Base-by-base conservation (phyloP, 1,284 basidiomycete species). In the Vanrija humicola region DNA sequence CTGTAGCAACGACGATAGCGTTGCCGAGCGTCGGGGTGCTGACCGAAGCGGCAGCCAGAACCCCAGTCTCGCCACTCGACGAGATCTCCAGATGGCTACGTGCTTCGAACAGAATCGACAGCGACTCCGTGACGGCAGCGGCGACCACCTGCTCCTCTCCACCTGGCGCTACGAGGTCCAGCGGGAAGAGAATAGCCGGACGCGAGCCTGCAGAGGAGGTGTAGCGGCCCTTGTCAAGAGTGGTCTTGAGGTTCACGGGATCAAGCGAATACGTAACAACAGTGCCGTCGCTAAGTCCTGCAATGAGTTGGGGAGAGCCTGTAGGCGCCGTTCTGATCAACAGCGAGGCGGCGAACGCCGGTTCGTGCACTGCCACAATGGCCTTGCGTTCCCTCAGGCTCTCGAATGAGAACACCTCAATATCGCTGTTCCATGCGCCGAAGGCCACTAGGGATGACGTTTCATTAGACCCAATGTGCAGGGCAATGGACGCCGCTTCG, bases 201-300 rank as follows among this genome's bases (percentile, higher is more conserved):
- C 61, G 55, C 2, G 60, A 62, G 63, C 54, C 79, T 61, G 65
- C 61, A 34, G 58, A 71, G 23, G 55, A 78, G 8, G 76, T 38
- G 78, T 80, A 62, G 77, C 80, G 74, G 28, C 63, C 68, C 45
- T 59, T 77, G 79, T 25, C 16, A 1, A 38, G n/a, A n/a, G 18
- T 18, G 6, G 26, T 44, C 18, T 21, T 45, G 19, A 44, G 14
- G 19, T 21, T 19, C 15, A 14, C 21, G 15, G 12, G 6, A 25
- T 74, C 70, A n/a, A 81, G 53, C 15, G 65, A 61, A 62, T 85
- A 86, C 6, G 83, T 80, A 3, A 84, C 80, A n/a, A 95, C 79
- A 4, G 83, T 83, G 1, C 94, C 94, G 70, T 96, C 85, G 6
- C 83, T 84, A 5, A 94, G 78, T 1, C 92, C 93, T 9, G 85